Evolutionary conservation across 148 eudicot genomes (phyloP), one percentile per base, ranked within the genome.

Genomic region (Rheum nobile): DNA sequence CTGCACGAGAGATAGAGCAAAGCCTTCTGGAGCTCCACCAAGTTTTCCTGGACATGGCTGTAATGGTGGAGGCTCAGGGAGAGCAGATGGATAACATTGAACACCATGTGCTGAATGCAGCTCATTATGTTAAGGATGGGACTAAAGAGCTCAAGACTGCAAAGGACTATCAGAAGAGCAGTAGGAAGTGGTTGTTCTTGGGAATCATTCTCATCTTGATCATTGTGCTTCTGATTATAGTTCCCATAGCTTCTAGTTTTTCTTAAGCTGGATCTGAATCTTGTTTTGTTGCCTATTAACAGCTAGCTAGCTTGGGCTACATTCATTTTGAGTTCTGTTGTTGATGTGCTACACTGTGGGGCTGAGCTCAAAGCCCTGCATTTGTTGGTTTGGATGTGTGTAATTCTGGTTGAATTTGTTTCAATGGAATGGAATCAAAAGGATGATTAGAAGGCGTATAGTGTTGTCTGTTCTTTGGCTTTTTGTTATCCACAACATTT

Each of bases 31-130:
- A 93, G 90, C 88, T 93, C 4, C 97, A 91, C 80, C 98, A 91
- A 73, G 85, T 91, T 84, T 93, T 93, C 80, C 50, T 93, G 3
- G 97, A 93, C 86, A 93, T 93, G 98, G 85, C 98, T 0, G 98
- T 93, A 75, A 89, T 93, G 97, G 98, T 93, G 50, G 97, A 91
- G 82, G 85, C 91, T 0, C 98, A 91, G 32, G 98, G 97, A 8
- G 98, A 93, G 80, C 88, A 93, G 52, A 87, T 91, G 90, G 98
- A 93, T 55, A 85, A 93, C 76, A 93, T 93, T 34, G 90, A 93
- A 74, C 97, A 93, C 79, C 98, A 93, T 77, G 98, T 94, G 13
- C 71, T 91, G 50, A 94, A 89, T 61, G 92, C 96, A 0, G 84
- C 85, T 0, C 81, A 88, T 19, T 94, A 94, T 72, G 93, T 94